A percentile compares a stretch with the other conserved stretches of the same genome.
Evolutionary conservation across 345 rosid genomes (phyloP).

Genomic region (Arabidopsis arenosa): DNA sequence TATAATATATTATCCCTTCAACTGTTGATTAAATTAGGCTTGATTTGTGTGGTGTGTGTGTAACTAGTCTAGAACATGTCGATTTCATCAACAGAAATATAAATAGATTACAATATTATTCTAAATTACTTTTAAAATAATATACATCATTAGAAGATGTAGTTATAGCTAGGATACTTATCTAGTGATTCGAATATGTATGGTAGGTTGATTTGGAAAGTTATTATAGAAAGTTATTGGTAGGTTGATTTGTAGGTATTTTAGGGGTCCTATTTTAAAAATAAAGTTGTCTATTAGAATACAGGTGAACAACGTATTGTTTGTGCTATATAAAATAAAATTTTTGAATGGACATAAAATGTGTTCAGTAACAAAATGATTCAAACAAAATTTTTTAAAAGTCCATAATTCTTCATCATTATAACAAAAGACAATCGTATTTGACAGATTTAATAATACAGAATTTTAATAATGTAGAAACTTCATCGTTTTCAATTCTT

Average conservation of each 20-base stretch:
- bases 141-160: background rate
- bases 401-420: background rate
- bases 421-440: background rate
- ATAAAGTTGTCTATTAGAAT: no score
- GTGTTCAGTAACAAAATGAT: background rate
- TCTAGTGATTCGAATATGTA: background rate
- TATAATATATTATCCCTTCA: background rate
- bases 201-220: background rate
- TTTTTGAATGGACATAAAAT: background rate
- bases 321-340: background rate
- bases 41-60: background rate
- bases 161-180: conserved; percentile 1
- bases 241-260: background rate
- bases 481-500: no score
- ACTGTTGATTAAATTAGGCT: background rate
- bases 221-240: background rate
- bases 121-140: no score
- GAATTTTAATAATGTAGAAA: no score
- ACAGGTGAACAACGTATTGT: no score
- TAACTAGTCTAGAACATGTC: background rate
- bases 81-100: no score
- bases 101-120: no score
- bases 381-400: background rate
- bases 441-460: background rate
- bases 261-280: no score